Evolutionary conservation across 257 asterid species (phyloP), one percentile per base, ranked within the genome.

Genomic region (Galeopsis tetrahit): DNA sequence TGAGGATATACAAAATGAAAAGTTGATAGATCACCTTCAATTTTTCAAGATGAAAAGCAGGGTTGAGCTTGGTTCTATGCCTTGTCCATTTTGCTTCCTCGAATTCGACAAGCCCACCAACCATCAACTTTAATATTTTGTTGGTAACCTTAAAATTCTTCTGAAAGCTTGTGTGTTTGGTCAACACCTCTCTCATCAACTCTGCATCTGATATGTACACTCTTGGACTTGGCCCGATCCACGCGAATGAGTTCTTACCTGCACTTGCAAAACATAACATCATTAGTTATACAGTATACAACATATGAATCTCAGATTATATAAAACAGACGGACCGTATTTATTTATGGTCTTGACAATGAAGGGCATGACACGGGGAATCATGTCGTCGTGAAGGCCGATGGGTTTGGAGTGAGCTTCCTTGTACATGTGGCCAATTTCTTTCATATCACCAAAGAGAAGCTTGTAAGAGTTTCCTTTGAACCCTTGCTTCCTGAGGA

Each of bases 201-300:
- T 76, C 75, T 1, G 74, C 48, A 2, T 80, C 84, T 10, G 79
- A 51, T 56, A 77, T 77, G 79, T 63, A 77, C 5, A 81, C 63
- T 2, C 79, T 7, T 5, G 82, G 85, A 14, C 81, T 78, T 4
- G 79, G 77, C 49, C 86, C 83, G 6, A 75, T 75, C 85, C 85
- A 82, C 5, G 49, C 75, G n/a, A 75, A 82, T 4, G 85, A 78
- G 14, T 71, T 78, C 76, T 78, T 71, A 14, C 81, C 83, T 78
- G 62, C 7, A 21, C 28, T 21, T 21, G 28, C 28, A 21, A 21
- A 21, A 21, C 28, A 21, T 21, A 21, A 21, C 28, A 21, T n/a
- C n/a, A n/a, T n/a, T n/a, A n/a, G n/a, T n/a, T n/a, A n/a, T n/a
- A n/a, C n/a, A n/a, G n/a, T n/a, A n/a, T n/a, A n/a, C n/a, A n/a